Evolutionary conservation across 257 asterid species (phyloP), one percentile per base, ranked within the genome.

Genomic region (Penstemon eatonii): DNA sequence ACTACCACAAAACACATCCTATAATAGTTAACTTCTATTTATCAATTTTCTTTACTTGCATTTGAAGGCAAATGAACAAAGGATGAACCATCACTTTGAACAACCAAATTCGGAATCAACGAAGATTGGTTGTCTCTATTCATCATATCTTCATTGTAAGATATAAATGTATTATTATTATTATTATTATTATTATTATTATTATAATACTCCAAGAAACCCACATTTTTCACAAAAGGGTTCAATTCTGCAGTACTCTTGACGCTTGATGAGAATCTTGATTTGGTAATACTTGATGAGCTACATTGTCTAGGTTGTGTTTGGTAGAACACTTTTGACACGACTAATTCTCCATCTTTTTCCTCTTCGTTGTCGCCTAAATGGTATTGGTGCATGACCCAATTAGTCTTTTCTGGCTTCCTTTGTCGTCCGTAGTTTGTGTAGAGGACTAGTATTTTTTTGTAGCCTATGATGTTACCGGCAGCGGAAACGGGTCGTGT

Each of bases 381-480:
- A 69, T 90, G 97, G 75, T 90, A 90, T 25, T 90, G 97, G 62
- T 90, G 97, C 97, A 90, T 88, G 0, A 90, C 94, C 97, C 97
- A 90, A 4, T 83, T 90, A 0, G 96, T 90, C 70, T 90, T 90
- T 73, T 90, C 96, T 0, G 97, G 97, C 61, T 90, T 90, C 49
- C 84, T 59, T 73, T 86, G 96, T 40, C 96, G 72, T 4, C 97
- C 97, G 68, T 88, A 88, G 78, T 90, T 88, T 7, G 96, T 84
- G 80, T 90, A 90, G 60, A 90, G 90, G 40, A 90, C 97, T 7
- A 90, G 81, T 7, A 88, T 90, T 56, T 90, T 90, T 58, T 90
- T 90, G 89, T 83, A 88, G 47, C 97, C 97, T 68, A 73, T 84
- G 8, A 84, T 10, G 8, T 38, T 63, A 0, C 86, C 83, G 11